Conservation (phyloP, 2,329 filamentous ascomycete genomes). For the Aspergillus jensenii region DNA sequence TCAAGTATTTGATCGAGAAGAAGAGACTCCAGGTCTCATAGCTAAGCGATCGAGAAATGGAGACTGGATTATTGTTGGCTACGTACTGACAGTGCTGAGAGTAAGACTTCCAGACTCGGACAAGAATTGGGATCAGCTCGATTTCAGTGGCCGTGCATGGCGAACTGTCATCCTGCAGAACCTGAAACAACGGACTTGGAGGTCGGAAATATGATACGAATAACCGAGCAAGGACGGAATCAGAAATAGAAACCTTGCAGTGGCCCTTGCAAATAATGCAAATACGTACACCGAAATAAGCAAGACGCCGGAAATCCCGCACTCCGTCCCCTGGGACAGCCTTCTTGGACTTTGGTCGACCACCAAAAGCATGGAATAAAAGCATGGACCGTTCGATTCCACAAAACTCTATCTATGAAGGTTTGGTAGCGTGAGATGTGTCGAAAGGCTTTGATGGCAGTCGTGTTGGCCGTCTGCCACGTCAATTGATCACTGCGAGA, state of each 20-base stretch:
- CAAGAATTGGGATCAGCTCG: background rate
- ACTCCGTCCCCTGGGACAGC: background rate
- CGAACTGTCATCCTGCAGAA: background rate
- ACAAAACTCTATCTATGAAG: background rate
- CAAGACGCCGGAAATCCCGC: background rate
- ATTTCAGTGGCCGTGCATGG: background rate
- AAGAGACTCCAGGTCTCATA: too few species aligned
- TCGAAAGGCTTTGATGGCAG: background rate
- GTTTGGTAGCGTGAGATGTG: background rate
- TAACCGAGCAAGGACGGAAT: background rate
- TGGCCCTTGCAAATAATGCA: background rate
- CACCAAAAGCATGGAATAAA: background rate
- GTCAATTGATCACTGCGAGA: background rate
- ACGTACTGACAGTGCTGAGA: background rate
- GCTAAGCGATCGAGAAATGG: background rate
- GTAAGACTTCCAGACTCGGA: background rate
- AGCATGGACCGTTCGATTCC: background rate
- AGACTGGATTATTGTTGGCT: background rate
- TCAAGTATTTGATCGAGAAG: too few species aligned
- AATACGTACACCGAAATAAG: background rate
- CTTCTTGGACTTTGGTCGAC: background rate
- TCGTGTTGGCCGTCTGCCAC: background rate
- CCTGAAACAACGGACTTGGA: slow-evolving; percentile 4
- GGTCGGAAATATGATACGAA: background rate
- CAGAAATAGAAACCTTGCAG: slow-evolving; percentile 2